phyloP scores from a whole-genome alignment of 2,329 filamentous ascomycete species.

The Sordariomycetes sp. region DNA sequence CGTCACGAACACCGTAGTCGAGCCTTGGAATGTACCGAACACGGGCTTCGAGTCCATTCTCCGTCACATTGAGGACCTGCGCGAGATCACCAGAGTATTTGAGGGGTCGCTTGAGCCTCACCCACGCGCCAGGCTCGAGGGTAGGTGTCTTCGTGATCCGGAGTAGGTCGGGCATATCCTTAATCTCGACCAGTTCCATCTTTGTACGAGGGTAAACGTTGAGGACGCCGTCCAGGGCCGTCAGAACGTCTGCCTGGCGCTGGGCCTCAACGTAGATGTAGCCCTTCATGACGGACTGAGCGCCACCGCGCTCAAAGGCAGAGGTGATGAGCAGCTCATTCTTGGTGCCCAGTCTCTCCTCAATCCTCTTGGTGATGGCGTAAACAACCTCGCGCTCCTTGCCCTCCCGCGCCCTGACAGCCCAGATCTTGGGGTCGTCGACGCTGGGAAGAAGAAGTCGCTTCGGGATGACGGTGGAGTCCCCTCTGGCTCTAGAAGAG shows the following conservation, averaged over 20 bases:
- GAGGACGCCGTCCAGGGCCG: slow-evolving; percentile 69
- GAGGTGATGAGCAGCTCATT: slow-evolving; percentile 76
- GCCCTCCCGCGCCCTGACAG: slow-evolving; percentile 81
- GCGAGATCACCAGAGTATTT: slow-evolving; percentile 84
- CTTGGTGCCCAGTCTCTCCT: slow-evolving; percentile 66
- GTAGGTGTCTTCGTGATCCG: slow-evolving; percentile 77
- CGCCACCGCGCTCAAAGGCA: slow-evolving; percentile 77
- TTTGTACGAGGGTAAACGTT: slow-evolving; percentile 84
- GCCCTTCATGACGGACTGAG: slow-evolving; percentile 73
- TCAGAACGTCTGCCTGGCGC: slow-evolving; percentile 72
- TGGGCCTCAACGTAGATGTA: slow-evolving; percentile 92
- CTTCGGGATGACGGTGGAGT: slow-evolving; percentile 70
- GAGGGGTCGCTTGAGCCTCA: slow-evolving; percentile 67
- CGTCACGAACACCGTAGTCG: slow-evolving; percentile 83
- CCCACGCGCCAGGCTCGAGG: slow-evolving; percentile 80
- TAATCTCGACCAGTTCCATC: slow-evolving; percentile 81
- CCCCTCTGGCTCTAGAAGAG: slow-evolving; percentile 47
- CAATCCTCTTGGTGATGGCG: slow-evolving; percentile 75
- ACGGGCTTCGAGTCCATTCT: slow-evolving; percentile 79
- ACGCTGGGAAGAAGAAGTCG: slow-evolving; percentile 81
- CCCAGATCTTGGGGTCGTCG: slow-evolving; percentile 93
- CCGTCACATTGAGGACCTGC: slow-evolving; percentile 82
- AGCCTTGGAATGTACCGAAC: slow-evolving; percentile 82
- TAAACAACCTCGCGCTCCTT: slow-evolving; percentile 90
- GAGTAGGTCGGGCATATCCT: slow-evolving; percentile 95